Evolutionary conservation across 140 eudicot genomes (phyloP).

Genomic region (Eryngium alpinum): DNA sequence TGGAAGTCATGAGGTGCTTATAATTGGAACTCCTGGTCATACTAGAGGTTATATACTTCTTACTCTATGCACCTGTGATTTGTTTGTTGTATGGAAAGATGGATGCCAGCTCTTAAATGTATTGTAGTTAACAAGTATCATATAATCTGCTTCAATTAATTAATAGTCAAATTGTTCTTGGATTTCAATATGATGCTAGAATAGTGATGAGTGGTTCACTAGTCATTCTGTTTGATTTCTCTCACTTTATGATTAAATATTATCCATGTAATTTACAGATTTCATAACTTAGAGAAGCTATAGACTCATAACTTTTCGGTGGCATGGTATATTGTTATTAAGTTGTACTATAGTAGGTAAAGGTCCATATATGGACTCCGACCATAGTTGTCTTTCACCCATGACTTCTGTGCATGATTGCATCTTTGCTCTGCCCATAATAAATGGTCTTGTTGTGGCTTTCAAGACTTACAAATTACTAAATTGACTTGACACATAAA

Average conservation of each 20-base stretch:
- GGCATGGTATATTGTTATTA: background rate
- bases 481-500: background rate
- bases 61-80: conserved; percentile 1
- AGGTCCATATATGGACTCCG: background rate
- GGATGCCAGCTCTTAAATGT: background rate
- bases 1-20: conserved; percentile 90
- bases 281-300: background rate
- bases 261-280: background rate
- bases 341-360: background rate
- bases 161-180: background rate
- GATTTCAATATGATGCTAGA: background rate
- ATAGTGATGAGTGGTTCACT: background rate
- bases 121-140: background rate
- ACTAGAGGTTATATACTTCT: conserved; percentile 52
- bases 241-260: background rate
- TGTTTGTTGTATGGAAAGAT: background rate
- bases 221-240: background rate
- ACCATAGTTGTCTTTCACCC: background rate
- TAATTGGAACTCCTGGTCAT: conserved; percentile 89
- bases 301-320: background rate
- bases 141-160: background rate
- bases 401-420: background rate
- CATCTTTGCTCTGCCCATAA: background rate
- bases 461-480: background rate
- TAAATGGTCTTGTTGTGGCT: background rate